Conservation (phyloP, 768 basidiomycete genomes). For the Tricholoma sp. region DNA sequence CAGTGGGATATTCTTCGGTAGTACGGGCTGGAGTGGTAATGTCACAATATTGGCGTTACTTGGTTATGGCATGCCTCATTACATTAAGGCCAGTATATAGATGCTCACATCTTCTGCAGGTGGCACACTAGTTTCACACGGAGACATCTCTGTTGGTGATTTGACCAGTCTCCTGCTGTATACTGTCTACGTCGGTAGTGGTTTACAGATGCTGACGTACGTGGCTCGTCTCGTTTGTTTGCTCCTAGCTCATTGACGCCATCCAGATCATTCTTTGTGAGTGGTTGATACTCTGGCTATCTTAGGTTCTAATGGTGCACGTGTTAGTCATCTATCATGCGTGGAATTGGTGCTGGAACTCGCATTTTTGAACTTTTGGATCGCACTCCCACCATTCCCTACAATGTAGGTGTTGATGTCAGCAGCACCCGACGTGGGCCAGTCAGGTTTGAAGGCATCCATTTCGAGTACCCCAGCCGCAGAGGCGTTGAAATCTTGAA, state of each 20-base stretch:
- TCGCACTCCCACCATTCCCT: slow-evolving; percentile 67
- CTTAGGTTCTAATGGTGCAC: not conserved
- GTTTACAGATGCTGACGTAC: slow-evolving; percentile 75
- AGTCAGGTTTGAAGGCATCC: slow-evolving; percentile 77
- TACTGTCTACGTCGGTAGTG: slow-evolving; percentile 82
- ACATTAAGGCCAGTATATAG: not conserved
- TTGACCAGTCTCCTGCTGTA: slow-evolving; percentile 87
- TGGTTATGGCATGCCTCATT: slow-evolving; percentile 67
- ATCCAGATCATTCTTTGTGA: slow-evolving; percentile 45
- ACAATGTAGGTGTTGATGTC: slow-evolving; percentile 55
- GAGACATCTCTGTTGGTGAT: slow-evolving; percentile 88
- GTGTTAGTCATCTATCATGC: slow-evolving; percentile 85
- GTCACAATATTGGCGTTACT: slow-evolving; percentile 83
- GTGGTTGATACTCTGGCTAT: slow-evolving; percentile 27
- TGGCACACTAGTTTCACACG: slow-evolving; percentile 84
- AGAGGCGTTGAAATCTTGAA: slow-evolving; percentile 76
- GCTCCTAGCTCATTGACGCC: slow-evolving; percentile 3
- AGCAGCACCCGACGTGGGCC: slow-evolving; percentile 53
- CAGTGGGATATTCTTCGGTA: slow-evolving; percentile 89
- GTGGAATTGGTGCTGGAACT: slow-evolving; percentile 87
- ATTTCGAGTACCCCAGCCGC: slow-evolving; percentile 88
- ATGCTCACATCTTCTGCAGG: slow-evolving; percentile 38
- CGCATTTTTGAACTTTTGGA: slow-evolving; percentile 95
- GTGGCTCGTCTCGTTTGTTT: slow-evolving; percentile 17
- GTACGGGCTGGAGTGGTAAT: slow-evolving; percentile 91